Conservation (phyloP, 1,139 yeast species). For the Geotrichum histeridarum region DNA sequence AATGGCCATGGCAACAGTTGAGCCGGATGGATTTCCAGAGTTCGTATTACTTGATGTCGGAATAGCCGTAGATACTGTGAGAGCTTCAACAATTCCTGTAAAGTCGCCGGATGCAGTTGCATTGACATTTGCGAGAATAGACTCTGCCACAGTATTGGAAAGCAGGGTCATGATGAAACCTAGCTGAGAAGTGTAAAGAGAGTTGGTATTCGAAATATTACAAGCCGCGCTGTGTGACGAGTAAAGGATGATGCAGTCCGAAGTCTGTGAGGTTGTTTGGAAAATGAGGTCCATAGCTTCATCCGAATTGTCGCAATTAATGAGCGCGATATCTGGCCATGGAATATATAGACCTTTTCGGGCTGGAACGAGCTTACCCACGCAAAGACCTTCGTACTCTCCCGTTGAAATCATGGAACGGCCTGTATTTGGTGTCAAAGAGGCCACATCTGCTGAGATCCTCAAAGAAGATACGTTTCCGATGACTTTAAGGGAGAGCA, state of each 20-base stretch:
- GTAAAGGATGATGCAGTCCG: conserved; percentile 34
- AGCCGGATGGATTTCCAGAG: neutral
- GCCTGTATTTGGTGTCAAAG: conserved; percentile 28
- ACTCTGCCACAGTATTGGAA: conserved; percentile 26
- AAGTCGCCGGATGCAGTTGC: conserved; percentile 16
- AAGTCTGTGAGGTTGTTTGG: conserved; percentile 25
- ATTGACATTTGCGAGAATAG: conserved; percentile 26
- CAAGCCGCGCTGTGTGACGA: conserved; percentile 30
- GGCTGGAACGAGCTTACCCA: conserved; percentile 26
- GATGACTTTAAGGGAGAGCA: conserved; percentile 1
- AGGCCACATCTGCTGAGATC: conserved; percentile 25
- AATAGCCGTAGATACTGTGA: conserved; percentile 23
- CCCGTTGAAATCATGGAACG: conserved; percentile 22
- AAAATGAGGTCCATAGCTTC: conserved; percentile 28
- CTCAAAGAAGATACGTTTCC: conserved; percentile 17
- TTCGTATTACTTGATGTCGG: conserved; percentile 10
- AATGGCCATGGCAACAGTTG: conserved; percentile 34
- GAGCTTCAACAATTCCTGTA: conserved; percentile 21
- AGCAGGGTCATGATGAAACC: conserved; percentile 34
- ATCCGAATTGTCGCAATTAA: conserved; percentile 31
- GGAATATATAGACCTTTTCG: conserved; percentile 20
- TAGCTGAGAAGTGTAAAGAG: conserved; percentile 28
- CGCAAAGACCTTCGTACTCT: conserved; percentile 26
- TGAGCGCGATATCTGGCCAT: conserved; percentile 29
- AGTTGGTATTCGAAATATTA: conserved; percentile 24